phyloP scores from a whole-genome alignment of 2,329 filamentous ascomycete genomes.

The Camptophora hylomeconis region DNA sequence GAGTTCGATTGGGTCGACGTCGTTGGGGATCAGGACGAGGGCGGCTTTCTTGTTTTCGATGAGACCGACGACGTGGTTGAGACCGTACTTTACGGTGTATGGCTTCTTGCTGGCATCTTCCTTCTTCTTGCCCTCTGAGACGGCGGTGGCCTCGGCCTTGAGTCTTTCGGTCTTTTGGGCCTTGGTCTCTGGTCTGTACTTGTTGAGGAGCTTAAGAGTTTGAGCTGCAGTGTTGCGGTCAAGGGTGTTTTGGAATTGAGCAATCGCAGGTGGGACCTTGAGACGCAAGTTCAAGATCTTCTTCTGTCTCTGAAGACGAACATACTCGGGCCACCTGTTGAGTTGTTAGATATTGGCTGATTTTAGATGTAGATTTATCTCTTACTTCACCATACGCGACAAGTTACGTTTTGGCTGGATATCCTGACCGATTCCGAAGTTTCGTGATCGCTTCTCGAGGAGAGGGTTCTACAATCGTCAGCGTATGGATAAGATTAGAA shows the following conservation, averaged over 20 bases:
- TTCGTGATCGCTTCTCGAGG: conserved; percentile 92
- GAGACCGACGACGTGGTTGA: conserved; percentile 96
- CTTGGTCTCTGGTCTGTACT: conserved; percentile 99
- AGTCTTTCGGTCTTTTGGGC: conserved; percentile 99
- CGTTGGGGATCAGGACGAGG: conserved; percentile 96
- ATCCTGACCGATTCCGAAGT: conserved; percentile 98
- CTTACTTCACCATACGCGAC: conserved; percentile 84
- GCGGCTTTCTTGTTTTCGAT: conserved; percentile 99
- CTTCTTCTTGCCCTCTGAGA: conserved; percentile 99
- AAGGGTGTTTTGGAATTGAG: conserved; percentile 95
- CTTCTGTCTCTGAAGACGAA: conserved; percentile 88
- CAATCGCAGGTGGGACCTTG: conserved; percentile 94
- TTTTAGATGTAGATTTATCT: background rate
- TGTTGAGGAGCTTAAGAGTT: conserved; percentile 98
- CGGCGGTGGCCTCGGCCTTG: conserved; percentile 91
- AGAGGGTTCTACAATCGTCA: conserved; percentile 69
- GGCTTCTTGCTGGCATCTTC: conserved; percentile 99
- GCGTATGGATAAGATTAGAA: conserved; percentile 4
- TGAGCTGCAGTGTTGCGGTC: conserved; percentile 95
- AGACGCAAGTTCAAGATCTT: conserved; percentile 97
- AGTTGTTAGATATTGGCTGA: background rate
- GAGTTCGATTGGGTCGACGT: conserved; percentile 98
- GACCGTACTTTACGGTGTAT: conserved; percentile 97
- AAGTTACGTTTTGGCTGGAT: conserved; percentile 95
- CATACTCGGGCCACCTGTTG: conserved; percentile 77